Evolutionary conservation across 129 eudicot species (phyloP).

Genomic region (Ambrosia artemisiifolia): DNA sequence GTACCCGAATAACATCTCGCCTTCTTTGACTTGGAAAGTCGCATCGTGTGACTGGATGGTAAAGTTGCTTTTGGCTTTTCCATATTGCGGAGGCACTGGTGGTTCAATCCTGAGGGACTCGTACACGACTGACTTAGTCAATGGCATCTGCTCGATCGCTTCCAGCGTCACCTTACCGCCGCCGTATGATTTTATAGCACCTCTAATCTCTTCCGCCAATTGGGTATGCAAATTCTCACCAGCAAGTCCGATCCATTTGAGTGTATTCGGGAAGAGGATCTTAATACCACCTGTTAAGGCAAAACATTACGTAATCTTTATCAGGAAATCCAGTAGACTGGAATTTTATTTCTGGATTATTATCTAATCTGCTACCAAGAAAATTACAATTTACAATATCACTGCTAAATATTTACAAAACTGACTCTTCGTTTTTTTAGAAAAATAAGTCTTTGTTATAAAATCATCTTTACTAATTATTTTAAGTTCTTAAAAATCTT

Average conservation of each 20-base stretch:
- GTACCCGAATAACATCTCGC: conserved; percentile 76
- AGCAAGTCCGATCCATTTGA: conserved; percentile 78
- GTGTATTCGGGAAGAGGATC: conserved; percentile 63
- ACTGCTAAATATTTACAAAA: no score
- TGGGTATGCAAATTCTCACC: conserved; percentile 55
- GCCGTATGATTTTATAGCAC: conserved; percentile 42
- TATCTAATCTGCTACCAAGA: no score
- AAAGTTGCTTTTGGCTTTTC: conserved; percentile 54
- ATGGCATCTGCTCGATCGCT: conserved; percentile 78
- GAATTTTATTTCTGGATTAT: no score
- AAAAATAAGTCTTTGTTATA: no score
- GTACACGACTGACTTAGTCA: conserved; percentile 81
- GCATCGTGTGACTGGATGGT: conserved; percentile 78
- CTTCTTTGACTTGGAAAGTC: conserved; percentile 64
- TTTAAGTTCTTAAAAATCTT: no score
- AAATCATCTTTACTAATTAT: no score
- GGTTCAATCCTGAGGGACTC: conserved; percentile 82
- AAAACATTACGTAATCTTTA: neutral
- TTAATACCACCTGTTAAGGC: conserved; percentile 45
- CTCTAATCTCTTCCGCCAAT: conserved; percentile 66
- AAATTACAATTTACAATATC: no score
- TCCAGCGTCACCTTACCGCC: conserved; percentile 72
- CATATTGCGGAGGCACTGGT: conserved; percentile 75
- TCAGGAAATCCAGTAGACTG: no score
- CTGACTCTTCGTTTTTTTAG: no score